Evolutionary conservation across 805 yeast species (phyloP), one percentile per base, ranked within the genome.

Genomic region (Ogataea trehalophila): DNA sequence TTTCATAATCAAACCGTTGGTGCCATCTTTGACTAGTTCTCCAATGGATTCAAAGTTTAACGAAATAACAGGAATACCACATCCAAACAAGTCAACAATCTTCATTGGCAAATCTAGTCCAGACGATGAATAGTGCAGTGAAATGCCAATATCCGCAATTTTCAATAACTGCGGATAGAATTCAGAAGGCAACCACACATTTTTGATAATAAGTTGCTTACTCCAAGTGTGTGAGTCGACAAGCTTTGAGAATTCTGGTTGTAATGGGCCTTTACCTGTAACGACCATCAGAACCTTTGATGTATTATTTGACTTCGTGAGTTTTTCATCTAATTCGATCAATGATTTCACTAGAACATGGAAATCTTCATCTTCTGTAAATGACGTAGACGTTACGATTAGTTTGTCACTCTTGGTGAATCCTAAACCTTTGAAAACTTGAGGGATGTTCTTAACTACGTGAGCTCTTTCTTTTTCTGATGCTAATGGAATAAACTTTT

Each of bases 81-180:
- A 87, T 0, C 99, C 99, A 71, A 92, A 91, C 77, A 92, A 81
- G 60, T 94, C 99, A 6, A 92, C 84, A 34, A 94, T 87, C 65
- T 94, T 94, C 99, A 94, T 94, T 1, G 99, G 99, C 48, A 94
- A 73, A 60, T 94, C 99, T 47, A 87, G 74, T 0, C 99, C 99
- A 41, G 96, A 86, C 40, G 95, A 85, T 0, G 98, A 91, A 4
- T 83, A 78, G 65, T 94, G 99, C 51, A 94, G 70, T 1, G 98
- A 92, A 1, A 94, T 75, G 2, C 97, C 98, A 34, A 91, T 61
- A 60, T 94, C 97, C 4, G 96, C 92, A 3, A 81, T 68, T 2
- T 83, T 82, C 31, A 94, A 63, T 1, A 94, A 69, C 44, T 71
- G 65, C 0, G 97, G 97, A 63, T 94, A 94, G 48, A 88, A 89